Conservation (phyloP, 2,329 filamentous ascomycete genomes). For the Paracamarosporium sp. region DNA sequence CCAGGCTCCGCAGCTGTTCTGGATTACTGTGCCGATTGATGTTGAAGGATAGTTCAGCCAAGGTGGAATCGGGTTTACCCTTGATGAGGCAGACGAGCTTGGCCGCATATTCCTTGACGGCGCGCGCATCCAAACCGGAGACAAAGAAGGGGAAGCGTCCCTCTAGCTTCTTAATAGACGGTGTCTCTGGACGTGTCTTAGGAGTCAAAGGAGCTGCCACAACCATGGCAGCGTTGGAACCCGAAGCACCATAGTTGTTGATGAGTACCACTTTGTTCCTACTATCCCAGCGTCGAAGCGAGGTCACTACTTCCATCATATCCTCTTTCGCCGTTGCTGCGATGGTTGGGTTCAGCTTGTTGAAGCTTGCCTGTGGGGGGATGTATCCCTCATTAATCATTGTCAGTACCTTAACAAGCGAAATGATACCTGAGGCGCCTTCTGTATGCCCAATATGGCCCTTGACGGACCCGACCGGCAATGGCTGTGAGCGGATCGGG, state of each 20-base stretch:
- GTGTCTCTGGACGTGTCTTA: too few relatives aligned
- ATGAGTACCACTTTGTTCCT: neutral
- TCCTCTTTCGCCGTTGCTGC: neutral
- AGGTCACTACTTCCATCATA: too few relatives aligned
- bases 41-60: too few relatives aligned
- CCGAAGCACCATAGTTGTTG: conserved; percentile 40
- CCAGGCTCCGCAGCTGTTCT: too few relatives aligned
- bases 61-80: too few relatives aligned
- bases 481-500: neutral
- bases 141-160: too few relatives aligned
- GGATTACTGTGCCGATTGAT: too few relatives aligned
- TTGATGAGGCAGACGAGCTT: too few relatives aligned
- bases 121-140: too few relatives aligned
- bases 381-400: conserved; percentile 23
- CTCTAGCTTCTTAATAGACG: too few relatives aligned
- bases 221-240: conserved; percentile 23
- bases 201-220: neutral
- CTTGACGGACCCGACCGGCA: conserved; percentile 42
- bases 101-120: too few relatives aligned
- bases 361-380: conserved; percentile 18
- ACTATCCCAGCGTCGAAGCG: neutral
- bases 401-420: conserved; percentile 27
- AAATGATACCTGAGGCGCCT: conserved; percentile 39
- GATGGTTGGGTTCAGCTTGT: conserved; percentile 30
- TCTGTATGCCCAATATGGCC: conserved; percentile 45